Conservation (phyloP, 2,329 filamentous ascomycete genomes). For the Phaeosphaeriaceae sp. region DNA sequence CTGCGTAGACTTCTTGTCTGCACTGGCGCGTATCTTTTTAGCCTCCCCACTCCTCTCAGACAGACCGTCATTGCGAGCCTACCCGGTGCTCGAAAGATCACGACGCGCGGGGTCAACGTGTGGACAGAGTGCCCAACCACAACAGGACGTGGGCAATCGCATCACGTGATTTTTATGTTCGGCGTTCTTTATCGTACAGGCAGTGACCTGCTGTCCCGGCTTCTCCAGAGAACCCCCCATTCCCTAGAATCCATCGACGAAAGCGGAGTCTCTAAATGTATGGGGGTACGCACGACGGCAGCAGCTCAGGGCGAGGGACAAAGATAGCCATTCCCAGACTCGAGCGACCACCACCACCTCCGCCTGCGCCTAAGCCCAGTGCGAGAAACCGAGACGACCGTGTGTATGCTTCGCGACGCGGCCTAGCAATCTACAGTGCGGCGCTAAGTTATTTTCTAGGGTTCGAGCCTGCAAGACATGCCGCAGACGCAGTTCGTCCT, state of each 20-base stretch:
- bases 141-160: background rate
- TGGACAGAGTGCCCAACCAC: background rate
- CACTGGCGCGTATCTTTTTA: too few species aligned
- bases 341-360: conserved; percentile 10
- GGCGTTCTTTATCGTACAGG: background rate
- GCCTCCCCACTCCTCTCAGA: too few species aligned
- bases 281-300: background rate
- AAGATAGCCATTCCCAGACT: conserved; percentile 27
- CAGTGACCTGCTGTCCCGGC: background rate
- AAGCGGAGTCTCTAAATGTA: background rate
- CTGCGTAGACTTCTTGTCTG: too few species aligned
- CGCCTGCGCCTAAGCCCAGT: conserved; percentile 9
- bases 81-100: too few species aligned
- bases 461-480: conserved; percentile 33
- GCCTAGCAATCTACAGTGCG: background rate
- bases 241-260: background rate
- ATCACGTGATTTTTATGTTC: background rate
- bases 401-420: conserved; percentile 14
- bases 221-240: background rate
- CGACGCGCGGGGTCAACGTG: too few species aligned
- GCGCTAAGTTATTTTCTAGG: conserved; percentile 8
- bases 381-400: conserved; percentile 23
- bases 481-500: conserved; percentile 29
- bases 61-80: too few species aligned
- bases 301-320: background rate